These are phyloP conservation scores for Phlegmacium glaucopus DNA, from an alignment of 768 basidiomycete genomes.

Conservation along the genomic window DNA sequence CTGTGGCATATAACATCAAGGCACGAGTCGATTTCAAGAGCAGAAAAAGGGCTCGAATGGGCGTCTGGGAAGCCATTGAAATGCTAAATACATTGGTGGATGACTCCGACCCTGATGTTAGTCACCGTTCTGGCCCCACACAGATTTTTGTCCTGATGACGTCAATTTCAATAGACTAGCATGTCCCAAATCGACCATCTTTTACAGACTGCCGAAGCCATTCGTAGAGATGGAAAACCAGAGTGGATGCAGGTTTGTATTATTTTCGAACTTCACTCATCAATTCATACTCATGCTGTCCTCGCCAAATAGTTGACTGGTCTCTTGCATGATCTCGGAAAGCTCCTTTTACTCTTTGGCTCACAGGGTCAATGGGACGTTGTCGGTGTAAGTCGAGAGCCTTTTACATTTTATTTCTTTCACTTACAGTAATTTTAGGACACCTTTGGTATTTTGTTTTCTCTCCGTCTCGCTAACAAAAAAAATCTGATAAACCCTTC, in stretches of 20 bases:
- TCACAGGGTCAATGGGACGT: constrained; percentile 94
- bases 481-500: not conserved
- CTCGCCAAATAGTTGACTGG: constrained; percentile 56
- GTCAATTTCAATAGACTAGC: constrained; percentile 47
- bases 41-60: constrained; percentile 68
- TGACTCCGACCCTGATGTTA: constrained; percentile 87
- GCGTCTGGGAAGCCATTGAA: constrained; percentile 85
- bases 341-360: constrained; percentile 79
- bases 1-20: constrained; percentile 78
- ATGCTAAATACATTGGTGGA: constrained; percentile 85
- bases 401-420: not conserved
- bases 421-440: constrained; percentile 27
- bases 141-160: constrained; percentile 17
- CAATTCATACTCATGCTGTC: not conserved
- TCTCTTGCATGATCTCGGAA: constrained; percentile 87
- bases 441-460: constrained; percentile 34
- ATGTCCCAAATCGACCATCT: constrained; percentile 89
- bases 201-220: constrained; percentile 89
- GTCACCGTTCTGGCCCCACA: constrained; percentile 14
- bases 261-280: not conserved
- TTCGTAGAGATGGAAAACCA: constrained; percentile 79
- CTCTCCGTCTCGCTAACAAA: not conserved
- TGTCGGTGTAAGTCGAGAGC: constrained; percentile 61
- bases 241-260: constrained; percentile 82
- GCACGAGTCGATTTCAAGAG: constrained; percentile 73